Base-by-base conservation (phyloP, 768 basidiomycete species). In the Chalciporus sphaerocephalus region DNA sequence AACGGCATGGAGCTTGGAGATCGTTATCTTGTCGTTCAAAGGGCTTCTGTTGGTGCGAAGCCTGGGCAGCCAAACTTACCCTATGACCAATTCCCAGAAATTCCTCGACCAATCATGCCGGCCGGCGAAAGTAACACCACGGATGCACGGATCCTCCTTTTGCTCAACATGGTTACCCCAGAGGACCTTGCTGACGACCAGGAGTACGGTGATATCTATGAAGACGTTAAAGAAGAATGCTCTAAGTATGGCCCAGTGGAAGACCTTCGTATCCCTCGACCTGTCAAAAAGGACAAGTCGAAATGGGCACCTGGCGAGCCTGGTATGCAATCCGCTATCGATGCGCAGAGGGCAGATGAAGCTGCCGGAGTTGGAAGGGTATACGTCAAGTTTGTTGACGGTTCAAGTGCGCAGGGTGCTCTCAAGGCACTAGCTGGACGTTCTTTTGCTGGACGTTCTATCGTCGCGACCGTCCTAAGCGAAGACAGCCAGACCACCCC, bases 1-100 rank as follows among this genome's bases (percentile, higher is more conserved):
- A 93, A 95, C 67, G 92, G 92, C 50, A 98, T 99, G 92, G 89
- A 96, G 61, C 81, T 98, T 12, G 96, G 95, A 38, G 96, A 98
- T 66, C 84, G 92, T 7, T 90, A 82, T 62, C 79, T 99, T 36
- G 92, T 97, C 47, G 95, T 99, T 25, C 96, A 99, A 62, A 85
- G 95, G 47, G 96, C 96, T 15, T 93, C 92, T 12, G 86, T 95
- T 25, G 96, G 96, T 28, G 89, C 91, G 15, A 89, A 92, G 64
- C 79, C 81, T 9, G 83, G 81, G 33, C 72, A 73, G 47, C 76
- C 74, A 3, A 70, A 83, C 57, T 61, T 90, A 38, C 88, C 88
- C 0, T 85, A 86, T 55, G 88, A 89, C 42, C 79, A 81, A 54
- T 87, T 85, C 73, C 83, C 86, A 27, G 86, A 86, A 63, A 85